Conservation (phyloP, 169 alveolate genomes). For the Cryptosporidium baileyi region DNA sequence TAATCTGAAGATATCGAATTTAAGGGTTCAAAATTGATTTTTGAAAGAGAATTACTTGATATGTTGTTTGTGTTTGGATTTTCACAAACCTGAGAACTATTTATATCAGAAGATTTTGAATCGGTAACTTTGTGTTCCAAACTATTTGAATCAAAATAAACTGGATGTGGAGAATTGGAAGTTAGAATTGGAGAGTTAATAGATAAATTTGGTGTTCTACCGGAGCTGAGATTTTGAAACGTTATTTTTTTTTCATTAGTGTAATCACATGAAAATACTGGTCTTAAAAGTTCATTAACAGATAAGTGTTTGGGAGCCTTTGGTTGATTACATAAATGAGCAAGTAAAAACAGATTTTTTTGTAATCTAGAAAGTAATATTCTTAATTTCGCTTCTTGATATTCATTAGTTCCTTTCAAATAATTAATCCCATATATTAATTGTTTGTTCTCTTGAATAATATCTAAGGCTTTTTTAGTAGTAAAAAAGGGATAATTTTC, state of each 20-base stretch:
- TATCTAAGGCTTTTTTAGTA: not conserved
- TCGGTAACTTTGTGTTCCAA: slow-evolving; percentile 5
- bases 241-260: slow-evolving; percentile 7
- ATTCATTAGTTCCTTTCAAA: not conserved
- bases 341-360: slow-evolving; percentile 45
- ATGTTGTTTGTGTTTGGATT: not conserved
- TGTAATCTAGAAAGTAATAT: slow-evolving; percentile 36
- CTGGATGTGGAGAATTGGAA: not conserved
- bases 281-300: slow-evolving; percentile 18
- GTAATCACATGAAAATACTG: slow-evolving; percentile 37
- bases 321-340: slow-evolving; percentile 51
- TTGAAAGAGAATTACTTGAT: slow-evolving; percentile 7
- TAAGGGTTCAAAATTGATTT: not conserved
- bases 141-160: slow-evolving; percentile 1
- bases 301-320: slow-evolving; percentile 15
- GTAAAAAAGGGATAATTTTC: not conserved
- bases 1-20: slow-evolving; percentile 4
- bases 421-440: slow-evolving; percentile 34
- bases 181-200: slow-evolving; percentile 12
- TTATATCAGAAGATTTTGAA: not conserved
- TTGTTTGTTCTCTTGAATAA: slow-evolving; percentile 48
- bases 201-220: not conserved
- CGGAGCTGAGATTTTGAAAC: not conserved
- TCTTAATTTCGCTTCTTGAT: not conserved
- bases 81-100: slow-evolving; percentile 2